Conservation (phyloP, 371 early-diverging fungal species). For the Syncephalastrum monosporum region DNA sequence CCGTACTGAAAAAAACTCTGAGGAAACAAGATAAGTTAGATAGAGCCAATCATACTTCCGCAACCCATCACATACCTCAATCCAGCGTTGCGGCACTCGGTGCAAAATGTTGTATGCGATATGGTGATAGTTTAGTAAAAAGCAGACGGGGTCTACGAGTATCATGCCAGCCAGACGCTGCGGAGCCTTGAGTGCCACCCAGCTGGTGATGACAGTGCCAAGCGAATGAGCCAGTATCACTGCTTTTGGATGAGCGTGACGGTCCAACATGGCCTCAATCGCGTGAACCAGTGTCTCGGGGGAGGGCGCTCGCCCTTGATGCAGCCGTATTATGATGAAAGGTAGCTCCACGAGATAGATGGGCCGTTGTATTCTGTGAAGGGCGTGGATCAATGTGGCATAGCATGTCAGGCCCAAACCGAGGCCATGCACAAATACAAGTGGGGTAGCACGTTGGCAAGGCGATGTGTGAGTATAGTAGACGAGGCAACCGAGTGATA, state of each 20-base stretch:
- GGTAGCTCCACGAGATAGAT: constrained; percentile 69
- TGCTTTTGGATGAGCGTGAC: constrained; percentile 52
- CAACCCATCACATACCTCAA: constrained; percentile 35
- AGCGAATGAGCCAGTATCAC: constrained; percentile 66
- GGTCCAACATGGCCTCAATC: constrained; percentile 50
- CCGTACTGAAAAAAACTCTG: constrained; percentile 53
- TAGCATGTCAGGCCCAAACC: constrained; percentile 62
- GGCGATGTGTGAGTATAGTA: constrained; percentile 30
- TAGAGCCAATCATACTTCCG: background rate
- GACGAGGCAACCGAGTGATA: constrained; percentile 20
- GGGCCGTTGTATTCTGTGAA: constrained; percentile 43
- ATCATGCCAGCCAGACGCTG: constrained; percentile 50
- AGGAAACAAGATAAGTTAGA: background rate
- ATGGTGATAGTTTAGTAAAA: constrained; percentile 59
- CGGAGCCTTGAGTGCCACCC: constrained; percentile 46
- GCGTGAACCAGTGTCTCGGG: constrained; percentile 56
- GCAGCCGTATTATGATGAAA: constrained; percentile 62
- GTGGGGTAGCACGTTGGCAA: constrained; percentile 33
- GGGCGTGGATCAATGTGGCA: constrained; percentile 49
- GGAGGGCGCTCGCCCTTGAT: constrained; percentile 28
- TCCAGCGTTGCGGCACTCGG: constrained; percentile 48
- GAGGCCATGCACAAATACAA: constrained; percentile 72
- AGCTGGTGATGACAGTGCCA: constrained; percentile 55
- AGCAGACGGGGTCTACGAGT: constrained; percentile 72
- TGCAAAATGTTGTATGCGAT: constrained; percentile 71